A percentile compares a stretch with the other conserved stretches of the same genome.
Evolutionary conservation across 2,329 filamentous ascomycete genomes (phyloP).

Genomic region (Arthroderma sp.): DNA sequence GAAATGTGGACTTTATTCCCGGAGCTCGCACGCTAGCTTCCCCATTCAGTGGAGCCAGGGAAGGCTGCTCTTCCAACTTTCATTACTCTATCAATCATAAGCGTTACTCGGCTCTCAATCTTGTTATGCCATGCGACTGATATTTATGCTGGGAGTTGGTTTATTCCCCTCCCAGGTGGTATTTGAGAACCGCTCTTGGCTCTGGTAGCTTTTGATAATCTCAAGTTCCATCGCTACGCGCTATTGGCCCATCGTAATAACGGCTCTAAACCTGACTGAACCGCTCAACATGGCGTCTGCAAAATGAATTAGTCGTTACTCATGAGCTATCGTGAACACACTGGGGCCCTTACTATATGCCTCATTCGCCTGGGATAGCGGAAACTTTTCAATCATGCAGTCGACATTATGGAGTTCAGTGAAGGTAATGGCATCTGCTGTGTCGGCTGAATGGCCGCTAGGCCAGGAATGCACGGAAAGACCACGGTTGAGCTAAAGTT

Average conservation of each 20-base stretch:
- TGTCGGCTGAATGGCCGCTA: slow-evolving; percentile 39
- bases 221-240: too few species aligned
- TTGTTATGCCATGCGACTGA: too few species aligned
- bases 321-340: neutral
- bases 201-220: too few species aligned
- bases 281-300: slow-evolving; percentile 8
- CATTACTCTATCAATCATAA: too few species aligned
- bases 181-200: too few species aligned
- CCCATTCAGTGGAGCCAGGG: too few species aligned
- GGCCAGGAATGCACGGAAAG: slow-evolving; percentile 41
- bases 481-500: slow-evolving; percentile 28
- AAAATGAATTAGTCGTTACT: neutral
- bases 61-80: too few species aligned
- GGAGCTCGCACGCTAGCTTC: too few species aligned
- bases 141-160: too few species aligned
- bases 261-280: slow-evolving; percentile 7
- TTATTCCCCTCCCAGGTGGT: too few species aligned
- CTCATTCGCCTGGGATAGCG: slow-evolving; percentile 37
- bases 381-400: slow-evolving; percentile 42
- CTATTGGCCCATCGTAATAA: slow-evolving; percentile 7
- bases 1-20: too few species aligned
- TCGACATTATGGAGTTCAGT: slow-evolving; percentile 35
- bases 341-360: slow-evolving; percentile 28
- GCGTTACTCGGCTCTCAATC: too few species aligned
- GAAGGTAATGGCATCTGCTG: slow-evolving; percentile 41